These are phyloP conservation scores for Ceratobasidium sp. DNA, from an alignment of 1,284 basidiomycete genomes.

Conservation along the genomic window DNA sequence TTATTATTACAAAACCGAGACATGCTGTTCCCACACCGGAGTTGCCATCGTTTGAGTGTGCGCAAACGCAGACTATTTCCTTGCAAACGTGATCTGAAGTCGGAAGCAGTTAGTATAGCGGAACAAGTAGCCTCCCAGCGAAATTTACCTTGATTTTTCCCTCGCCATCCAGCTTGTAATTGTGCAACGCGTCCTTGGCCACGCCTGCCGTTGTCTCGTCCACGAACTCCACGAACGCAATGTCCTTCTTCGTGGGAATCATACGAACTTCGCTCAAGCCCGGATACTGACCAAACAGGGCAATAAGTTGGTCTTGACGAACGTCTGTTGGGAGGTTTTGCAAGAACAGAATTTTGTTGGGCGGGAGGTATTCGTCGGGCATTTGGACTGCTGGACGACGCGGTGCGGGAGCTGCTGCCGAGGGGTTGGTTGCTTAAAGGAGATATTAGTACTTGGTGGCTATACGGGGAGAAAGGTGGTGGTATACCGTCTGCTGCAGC, in stretches of 20 bases:
- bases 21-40: neutral
- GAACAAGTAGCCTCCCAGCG: neutral
- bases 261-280: constrained; percentile 96
- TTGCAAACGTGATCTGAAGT: constrained; percentile 71
- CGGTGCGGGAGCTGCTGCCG: constrained; percentile 71
- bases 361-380: constrained; percentile 99
- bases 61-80: constrained; percentile 61
- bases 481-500: constrained; percentile 77
- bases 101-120: constrained; percentile 38
- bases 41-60: constrained; percentile 33
- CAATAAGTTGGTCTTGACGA: constrained; percentile 89
- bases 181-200: constrained; percentile 95
- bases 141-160: constrained; percentile 92
- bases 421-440: constrained; percentile 73
- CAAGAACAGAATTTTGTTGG: constrained; percentile 98
- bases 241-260: constrained; percentile 95
- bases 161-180: constrained; percentile 95
- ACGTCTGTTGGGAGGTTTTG: constrained; percentile 94
- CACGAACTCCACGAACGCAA: constrained; percentile 95
- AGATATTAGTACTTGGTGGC: neutral
- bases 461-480: neutral
- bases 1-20: constrained; percentile 33
- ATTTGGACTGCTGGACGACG: constrained; percentile 90
- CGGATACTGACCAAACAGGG: constrained; percentile 92
- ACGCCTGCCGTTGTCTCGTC: constrained; percentile 91